Conservation (phyloP, 129 eudicot genomes). For the Pulicaria dysenterica region DNA sequence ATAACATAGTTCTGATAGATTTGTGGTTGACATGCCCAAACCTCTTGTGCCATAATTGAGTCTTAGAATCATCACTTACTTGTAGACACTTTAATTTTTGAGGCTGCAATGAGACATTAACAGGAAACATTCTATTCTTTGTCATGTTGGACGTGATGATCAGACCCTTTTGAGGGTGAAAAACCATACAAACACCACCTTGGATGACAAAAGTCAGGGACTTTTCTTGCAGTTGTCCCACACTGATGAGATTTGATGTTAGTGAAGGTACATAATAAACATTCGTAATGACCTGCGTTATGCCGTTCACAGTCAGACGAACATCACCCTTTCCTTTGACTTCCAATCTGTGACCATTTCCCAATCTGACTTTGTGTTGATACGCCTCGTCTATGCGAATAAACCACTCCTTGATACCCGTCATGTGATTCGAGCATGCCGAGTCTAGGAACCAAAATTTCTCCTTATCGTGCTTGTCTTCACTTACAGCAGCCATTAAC, state of each 20-base stretch:
- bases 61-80: not conserved
- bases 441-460: not conserved
- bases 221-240: slow-evolving; percentile 17
- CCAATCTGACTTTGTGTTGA: slow-evolving; percentile 3
- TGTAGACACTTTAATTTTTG: not conserved
- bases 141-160: not conserved
- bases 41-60: slow-evolving; percentile 17
- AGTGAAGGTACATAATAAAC: slow-evolving; percentile 5
- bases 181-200: not conserved
- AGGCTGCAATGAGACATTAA: not conserved
- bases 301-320: not conserved
- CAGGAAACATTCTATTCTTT: not conserved
- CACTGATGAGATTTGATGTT: slow-evolving; percentile 2
- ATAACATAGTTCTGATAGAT: not conserved
- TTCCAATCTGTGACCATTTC: slow-evolving; percentile 11
- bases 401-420: slow-evolving; percentile 18
- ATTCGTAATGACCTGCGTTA: not conserved
- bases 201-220: not conserved
- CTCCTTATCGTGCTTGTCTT: not conserved
- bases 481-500: not conserved
- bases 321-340: slow-evolving; percentile 20
- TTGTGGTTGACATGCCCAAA: not conserved
- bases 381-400: not conserved
- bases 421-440: slow-evolving; percentile 8
- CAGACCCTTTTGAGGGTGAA: not conserved